Evolutionary conservation across 768 basidiomycete genomes (phyloP).

Genomic region (Mycena epipterygia): DNA sequence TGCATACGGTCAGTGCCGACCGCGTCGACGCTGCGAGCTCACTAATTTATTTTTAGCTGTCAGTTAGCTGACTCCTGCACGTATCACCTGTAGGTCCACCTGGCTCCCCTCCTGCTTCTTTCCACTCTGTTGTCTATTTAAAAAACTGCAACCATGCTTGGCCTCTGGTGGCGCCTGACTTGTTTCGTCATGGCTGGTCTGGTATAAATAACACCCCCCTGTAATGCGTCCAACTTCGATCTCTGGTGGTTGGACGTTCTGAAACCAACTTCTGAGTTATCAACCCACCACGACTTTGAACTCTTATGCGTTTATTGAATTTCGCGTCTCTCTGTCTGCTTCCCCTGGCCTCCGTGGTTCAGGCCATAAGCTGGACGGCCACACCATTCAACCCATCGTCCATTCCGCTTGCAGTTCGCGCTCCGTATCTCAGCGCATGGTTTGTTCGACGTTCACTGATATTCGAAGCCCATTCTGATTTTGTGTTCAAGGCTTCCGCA

Average conservation of each 20-base stretch:
- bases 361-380: conserved; percentile 9
- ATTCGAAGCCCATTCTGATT: background rate
- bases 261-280: background rate
- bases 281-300: background rate
- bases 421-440: conserved; percentile 29
- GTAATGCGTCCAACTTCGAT: background rate
- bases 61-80: background rate
- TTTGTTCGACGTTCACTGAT: background rate
- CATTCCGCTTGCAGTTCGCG: conserved; percentile 26
- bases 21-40: too few species aligned
- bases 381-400: conserved; percentile 28
- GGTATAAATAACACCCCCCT: conserved; percentile 1
- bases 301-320: conserved; percentile 16
- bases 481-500: conserved; percentile 16
- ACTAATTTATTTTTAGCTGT: too few species aligned
- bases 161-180: conserved; percentile 12
- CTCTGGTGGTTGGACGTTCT: background rate
- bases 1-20: too few species aligned
- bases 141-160: background rate
- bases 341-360: background rate
- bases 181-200: background rate
- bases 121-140: background rate
- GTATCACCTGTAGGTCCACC: background rate
- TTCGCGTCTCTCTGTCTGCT: background rate
- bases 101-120: background rate